Base-by-base conservation (phyloP, 2,329 filamentous ascomycete species). In the Fusarium sp. region DNA sequence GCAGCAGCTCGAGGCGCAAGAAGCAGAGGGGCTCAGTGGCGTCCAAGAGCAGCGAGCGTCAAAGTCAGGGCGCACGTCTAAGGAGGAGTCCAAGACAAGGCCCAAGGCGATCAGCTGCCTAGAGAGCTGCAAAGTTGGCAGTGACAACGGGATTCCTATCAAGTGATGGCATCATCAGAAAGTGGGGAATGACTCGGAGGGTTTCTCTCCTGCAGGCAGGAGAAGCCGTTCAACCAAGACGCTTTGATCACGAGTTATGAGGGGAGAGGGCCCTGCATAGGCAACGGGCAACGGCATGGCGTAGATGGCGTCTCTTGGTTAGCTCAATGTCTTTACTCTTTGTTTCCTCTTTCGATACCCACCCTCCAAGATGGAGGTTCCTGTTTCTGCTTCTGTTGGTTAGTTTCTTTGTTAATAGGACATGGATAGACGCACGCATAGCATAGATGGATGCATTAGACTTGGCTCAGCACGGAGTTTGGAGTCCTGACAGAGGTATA, bases 151-250 rank as follows among this genome's bases (percentile, higher is more conserved):
- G 3, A 35, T 30, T 27, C 27, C 48, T 23, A 52, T 64, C 11
- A 52, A 72, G 45, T 45, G 27, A 59, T 23, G 48, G 30, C 50
- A 61, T 45, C 34, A 23, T 11, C 48, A 56, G 5, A 54, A 64
- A n/a, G n/a, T 25, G 34, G 25, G 48, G 20, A 35, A 48, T 11
- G 14, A 58, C 48, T 63, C 25, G 43, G 43, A 5, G 4, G 25
- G 37, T 9, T 35, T 68, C 61, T 65, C 58, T 63, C 72, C 39
- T 75, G 72, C 72, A 27, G 72, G 72, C 27, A 60, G 37, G 58
- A 64, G 48, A 34, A 39, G 20, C 43, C 54, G 20, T 23, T 30
- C 18, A 30, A 32, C 30, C 70, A 73, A 73, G 39, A 48, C 58
- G 60, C 61, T 68, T 34, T 64, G 32, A 54, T 32, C 25, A 54